phyloP scores from a whole-genome alignment of 495 filamentous ascomycete genomes.

The Patellaria atrata region DNA sequence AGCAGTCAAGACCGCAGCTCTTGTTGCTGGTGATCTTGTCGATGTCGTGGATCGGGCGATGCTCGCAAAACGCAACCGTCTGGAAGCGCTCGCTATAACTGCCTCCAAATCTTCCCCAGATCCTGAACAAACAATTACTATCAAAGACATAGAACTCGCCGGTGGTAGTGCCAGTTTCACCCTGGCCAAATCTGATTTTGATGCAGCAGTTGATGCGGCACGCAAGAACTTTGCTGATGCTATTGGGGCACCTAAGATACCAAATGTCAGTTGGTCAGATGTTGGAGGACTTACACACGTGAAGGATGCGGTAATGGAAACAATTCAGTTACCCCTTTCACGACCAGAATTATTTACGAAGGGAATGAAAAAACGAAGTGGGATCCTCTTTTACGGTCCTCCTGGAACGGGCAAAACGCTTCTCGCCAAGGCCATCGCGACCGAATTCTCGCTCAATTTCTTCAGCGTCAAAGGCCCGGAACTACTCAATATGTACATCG shows the following conservation, averaged over 20 bases:
- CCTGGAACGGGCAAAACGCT: slow-evolving; percentile 95
- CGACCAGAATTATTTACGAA: slow-evolving; percentile 91
- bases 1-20: slow-evolving; percentile 86
- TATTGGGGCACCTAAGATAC: slow-evolving; percentile 96
- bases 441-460: slow-evolving; percentile 97
- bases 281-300: slow-evolving; percentile 88
- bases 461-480: slow-evolving; percentile 98
- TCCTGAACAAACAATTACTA: slow-evolving; percentile 31
- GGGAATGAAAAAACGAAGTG: slow-evolving; percentile 97
- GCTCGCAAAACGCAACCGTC: slow-evolving; percentile 53
- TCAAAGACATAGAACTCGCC: slow-evolving; percentile 76
- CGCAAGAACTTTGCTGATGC: slow-evolving; percentile 95
- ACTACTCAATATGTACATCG: slow-evolving; percentile 98
- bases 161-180: slow-evolving; percentile 68
- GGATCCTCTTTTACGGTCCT: slow-evolving; percentile 95
- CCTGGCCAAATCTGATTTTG: slow-evolving; percentile 78
- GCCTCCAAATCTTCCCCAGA: slow-evolving; percentile 9
- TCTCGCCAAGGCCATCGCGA: slow-evolving; percentile 93
- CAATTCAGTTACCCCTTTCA: slow-evolving; percentile 85
- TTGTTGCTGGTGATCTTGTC: slow-evolving; percentile 85
- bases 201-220: slow-evolving; percentile 79
- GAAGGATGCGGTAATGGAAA: slow-evolving; percentile 91
- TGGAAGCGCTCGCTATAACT: slow-evolving; percentile 49
- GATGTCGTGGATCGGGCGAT: slow-evolving; percentile 87
- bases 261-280: slow-evolving; percentile 91